phyloP scores from a whole-genome alignment of 2,329 filamentous ascomycete genomes.

The Stagonosporopsis vannaccii region DNA sequence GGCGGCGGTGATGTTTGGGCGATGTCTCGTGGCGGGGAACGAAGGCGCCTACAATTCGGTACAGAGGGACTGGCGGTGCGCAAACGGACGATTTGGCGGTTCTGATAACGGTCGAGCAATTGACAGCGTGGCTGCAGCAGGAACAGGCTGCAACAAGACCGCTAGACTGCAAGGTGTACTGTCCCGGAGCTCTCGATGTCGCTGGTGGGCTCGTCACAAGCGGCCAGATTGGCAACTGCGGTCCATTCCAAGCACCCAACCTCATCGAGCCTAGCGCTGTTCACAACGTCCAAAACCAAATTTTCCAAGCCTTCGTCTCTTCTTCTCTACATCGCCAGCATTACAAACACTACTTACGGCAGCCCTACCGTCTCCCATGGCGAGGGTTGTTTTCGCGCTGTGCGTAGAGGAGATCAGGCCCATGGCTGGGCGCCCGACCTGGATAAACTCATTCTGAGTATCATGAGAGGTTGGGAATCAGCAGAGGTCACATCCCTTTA shows the following conservation, averaged over 20 bases:
- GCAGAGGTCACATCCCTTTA: slow-evolving; percentile 67
- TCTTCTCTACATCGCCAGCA: slow-evolving; percentile 62
- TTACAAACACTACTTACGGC: slow-evolving; percentile 66
- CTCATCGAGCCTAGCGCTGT: slow-evolving; percentile 30
- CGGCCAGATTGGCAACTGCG: slow-evolving; percentile 43
- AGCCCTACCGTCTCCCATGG: slow-evolving; percentile 57
- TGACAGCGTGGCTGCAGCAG: slow-evolving; percentile 23
- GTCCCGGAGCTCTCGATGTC: slow-evolving; percentile 29
- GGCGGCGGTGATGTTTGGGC: slow-evolving; percentile 21
- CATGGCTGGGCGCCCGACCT: slow-evolving; percentile 76
- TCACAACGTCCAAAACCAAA: slow-evolving; percentile 35
- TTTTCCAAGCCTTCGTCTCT: slow-evolving; percentile 51
- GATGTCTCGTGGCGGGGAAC: slow-evolving; percentile 37
- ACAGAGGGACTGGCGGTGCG: slow-evolving; percentile 36
- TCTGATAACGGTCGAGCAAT: slow-evolving; percentile 9
- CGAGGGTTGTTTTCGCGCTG: slow-evolving; percentile 72
- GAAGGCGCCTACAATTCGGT: slow-evolving; percentile 42
- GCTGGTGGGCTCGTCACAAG: slow-evolving; percentile 22
- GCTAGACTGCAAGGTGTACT: slow-evolving; percentile 30
- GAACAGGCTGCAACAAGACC: slow-evolving; percentile 35
- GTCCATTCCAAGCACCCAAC: slow-evolving; percentile 26
- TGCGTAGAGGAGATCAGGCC: slow-evolving; percentile 68
- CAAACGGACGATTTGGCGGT: slow-evolving; percentile 12
- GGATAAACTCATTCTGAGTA: slow-evolving; percentile 68
- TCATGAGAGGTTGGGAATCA: slow-evolving; percentile 74